phyloP scores from a whole-genome alignment of 768 basidiomycete species.

The Asterophora lycoperdoides region DNA sequence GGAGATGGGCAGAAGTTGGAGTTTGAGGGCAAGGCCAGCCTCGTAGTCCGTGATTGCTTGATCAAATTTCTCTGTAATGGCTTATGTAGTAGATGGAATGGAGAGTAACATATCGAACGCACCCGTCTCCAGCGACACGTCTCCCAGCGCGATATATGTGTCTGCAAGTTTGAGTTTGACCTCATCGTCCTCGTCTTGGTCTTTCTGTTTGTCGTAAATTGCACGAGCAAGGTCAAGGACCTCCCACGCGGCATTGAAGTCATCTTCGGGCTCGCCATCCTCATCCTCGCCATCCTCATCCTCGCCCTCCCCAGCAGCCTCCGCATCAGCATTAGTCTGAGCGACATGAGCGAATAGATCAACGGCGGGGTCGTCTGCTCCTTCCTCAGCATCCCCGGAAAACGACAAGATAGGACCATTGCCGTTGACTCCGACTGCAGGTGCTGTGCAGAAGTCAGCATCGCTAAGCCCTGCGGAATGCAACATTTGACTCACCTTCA shows the following conservation, averaged over 20 bases:
- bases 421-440: slow-evolving; percentile 30
- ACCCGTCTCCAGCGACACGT: slow-evolving; percentile 98
- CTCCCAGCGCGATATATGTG: slow-evolving; percentile 85
- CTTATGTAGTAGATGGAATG: background rate
- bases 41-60: slow-evolving; percentile 89
- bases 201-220: slow-evolving; percentile 68
- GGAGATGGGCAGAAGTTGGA: slow-evolving; percentile 70
- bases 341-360: slow-evolving; percentile 61
- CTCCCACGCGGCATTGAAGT: slow-evolving; percentile 98
- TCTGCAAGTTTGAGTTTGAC: slow-evolving; percentile 83
- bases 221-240: slow-evolving; percentile 91
- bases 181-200: slow-evolving; percentile 51
- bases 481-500: slow-evolving; percentile 21
- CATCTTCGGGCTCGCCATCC: slow-evolving; percentile 86
- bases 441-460: slow-evolving; percentile 16
- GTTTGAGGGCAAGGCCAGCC: slow-evolving; percentile 70
- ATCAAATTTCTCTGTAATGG: slow-evolving; percentile 82
- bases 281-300: slow-evolving; percentile 59
- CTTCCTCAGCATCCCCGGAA: slow-evolving; percentile 73
- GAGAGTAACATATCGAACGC: slow-evolving; percentile 18
- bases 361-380: slow-evolving; percentile 47
- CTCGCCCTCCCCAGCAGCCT: slow-evolving; percentile 44
- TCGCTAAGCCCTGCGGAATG: background rate
- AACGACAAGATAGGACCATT: slow-evolving; percentile 71
- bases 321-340: slow-evolving; percentile 41